Percentiles rank a stretch among this genome's conserved stretches.
Evolutionary conservation across 2,329 filamentous ascomycete species (phyloP).

Genomic region (Lachnellula hyalina): DNA sequence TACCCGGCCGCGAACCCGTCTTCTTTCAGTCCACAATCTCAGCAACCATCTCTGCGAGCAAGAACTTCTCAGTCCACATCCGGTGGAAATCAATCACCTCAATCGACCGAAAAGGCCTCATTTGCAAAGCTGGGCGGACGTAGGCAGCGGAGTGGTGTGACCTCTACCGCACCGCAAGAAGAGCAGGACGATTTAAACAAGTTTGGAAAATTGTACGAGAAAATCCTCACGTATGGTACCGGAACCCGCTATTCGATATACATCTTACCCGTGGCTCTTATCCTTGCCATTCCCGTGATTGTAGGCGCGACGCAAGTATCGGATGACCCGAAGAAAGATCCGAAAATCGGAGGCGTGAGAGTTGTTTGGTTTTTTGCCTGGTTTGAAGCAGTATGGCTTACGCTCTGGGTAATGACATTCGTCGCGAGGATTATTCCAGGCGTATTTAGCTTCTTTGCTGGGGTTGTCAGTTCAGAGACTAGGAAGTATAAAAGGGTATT

Average conservation of each 20-base stretch:
- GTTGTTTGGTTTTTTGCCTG: slow-evolving; percentile 60
- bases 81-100: no score
- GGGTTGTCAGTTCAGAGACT: slow-evolving; percentile 4
- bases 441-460: slow-evolving; percentile 5
- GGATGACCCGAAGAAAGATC: slow-evolving; percentile 33
- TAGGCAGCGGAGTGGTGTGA: neutral
- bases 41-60: neutral
- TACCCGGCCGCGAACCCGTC: neutral
- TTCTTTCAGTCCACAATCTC: neutral
- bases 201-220: slow-evolving; percentile 5
- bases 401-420: slow-evolving; percentile 52
- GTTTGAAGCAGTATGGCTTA: slow-evolving; percentile 61
- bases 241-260: slow-evolving; percentile 9
- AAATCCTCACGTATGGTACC: slow-evolving; percentile 3
- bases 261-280: slow-evolving; percentile 5
- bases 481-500: slow-evolving; percentile 6
- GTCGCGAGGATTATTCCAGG: neutral
- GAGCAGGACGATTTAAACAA: slow-evolving; percentile 1
- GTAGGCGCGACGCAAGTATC: slow-evolving; percentile 60
- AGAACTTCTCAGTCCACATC: no score
- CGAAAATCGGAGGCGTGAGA: slow-evolving; percentile 57
- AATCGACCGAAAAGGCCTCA: no score
- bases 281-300: slow-evolving; percentile 6
- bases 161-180: neutral
- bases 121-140: neutral